Percentiles rank a stretch among this genome's conserved stretches.
These are phyloP conservation scores for Pseudogymnoascus sp. DNA, from an alignment of 2,329 filamentous ascomycete genomes.

Conservation along the genomic window DNA sequence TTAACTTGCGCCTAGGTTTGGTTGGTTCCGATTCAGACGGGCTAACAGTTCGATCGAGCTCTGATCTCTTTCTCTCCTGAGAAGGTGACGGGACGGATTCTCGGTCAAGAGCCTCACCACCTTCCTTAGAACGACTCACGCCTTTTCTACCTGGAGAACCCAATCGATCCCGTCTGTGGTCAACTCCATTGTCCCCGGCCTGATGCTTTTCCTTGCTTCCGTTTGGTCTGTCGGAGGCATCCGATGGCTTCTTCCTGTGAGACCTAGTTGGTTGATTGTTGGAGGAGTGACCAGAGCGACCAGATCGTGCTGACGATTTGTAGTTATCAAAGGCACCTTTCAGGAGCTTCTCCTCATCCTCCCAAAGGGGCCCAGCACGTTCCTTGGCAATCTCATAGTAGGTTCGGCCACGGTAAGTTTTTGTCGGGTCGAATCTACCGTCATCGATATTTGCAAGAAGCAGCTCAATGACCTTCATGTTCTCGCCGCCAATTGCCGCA, in stretches of 20 bases:
- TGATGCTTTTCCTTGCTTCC: not conserved
- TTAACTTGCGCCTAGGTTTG: constrained; percentile 57
- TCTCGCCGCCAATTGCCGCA: constrained; percentile 83
- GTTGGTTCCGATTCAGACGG: constrained; percentile 33
- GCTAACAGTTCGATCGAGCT: constrained; percentile 23
- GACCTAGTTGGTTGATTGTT: not conserved
- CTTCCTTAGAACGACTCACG: not conserved
- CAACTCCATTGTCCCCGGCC: not conserved
- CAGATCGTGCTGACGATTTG: constrained; percentile 28
- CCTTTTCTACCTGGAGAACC: not conserved
- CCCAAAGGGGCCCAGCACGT: constrained; percentile 80
- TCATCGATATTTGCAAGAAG: constrained; percentile 62
- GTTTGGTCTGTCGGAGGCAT: not conserved
- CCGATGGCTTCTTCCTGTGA: not conserved
- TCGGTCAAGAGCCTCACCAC: not conserved
- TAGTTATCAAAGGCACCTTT: constrained; percentile 68
- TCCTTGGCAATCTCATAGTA: constrained; percentile 85
- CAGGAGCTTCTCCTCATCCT: constrained; percentile 76
- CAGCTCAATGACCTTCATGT: constrained; percentile 76
- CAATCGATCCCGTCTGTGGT: not conserved
- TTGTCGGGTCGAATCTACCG: constrained; percentile 71
- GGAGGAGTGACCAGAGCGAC: not conserved
- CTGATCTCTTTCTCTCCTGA: not conserved
- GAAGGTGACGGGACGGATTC: not conserved
- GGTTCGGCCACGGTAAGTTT: constrained; percentile 65